Conservation (phyloP, 495 filamentous ascomycete genomes). For the Hypoxylon fuscum region DNA sequence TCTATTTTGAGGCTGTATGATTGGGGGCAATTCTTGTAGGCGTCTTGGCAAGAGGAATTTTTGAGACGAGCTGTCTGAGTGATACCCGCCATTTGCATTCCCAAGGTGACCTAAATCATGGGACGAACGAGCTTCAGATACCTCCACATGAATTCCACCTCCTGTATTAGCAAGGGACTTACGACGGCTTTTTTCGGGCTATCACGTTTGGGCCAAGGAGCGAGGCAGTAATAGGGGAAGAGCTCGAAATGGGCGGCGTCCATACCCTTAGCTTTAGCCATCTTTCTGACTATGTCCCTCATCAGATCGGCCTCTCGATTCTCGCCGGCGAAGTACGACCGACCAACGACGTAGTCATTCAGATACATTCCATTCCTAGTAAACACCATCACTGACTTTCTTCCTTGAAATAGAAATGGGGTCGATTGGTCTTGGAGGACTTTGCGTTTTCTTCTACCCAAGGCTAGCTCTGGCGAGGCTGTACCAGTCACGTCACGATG, state of each 20-base stretch:
- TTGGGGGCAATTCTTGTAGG: too few species aligned
- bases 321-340: neutral
- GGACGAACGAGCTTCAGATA: slow-evolving; percentile 20
- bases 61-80: neutral
- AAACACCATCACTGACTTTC: slow-evolving; percentile 2
- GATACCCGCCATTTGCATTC: slow-evolving; percentile 7
- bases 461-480: neutral
- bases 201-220: neutral
- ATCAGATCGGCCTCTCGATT: slow-evolving; percentile 4
- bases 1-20: neutral
- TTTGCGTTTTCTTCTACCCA: neutral
- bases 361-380: slow-evolving; percentile 2
- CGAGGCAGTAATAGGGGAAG: slow-evolving; percentile 25
- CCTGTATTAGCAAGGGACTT: slow-evolving; percentile 5
- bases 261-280: neutral
- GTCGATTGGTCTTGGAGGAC: neutral
- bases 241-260: neutral
- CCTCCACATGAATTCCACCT: slow-evolving; percentile 7
- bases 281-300: neutral
- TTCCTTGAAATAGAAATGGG: neutral
- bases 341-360: slow-evolving; percentile 9
- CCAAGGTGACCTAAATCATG: slow-evolving; percentile 28
- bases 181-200: neutral
- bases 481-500: too few species aligned
- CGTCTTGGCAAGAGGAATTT: too few species aligned